Conservation (phyloP, 352 stramenopile genomes). For the Phytophthora pseudosyringae region DNA sequence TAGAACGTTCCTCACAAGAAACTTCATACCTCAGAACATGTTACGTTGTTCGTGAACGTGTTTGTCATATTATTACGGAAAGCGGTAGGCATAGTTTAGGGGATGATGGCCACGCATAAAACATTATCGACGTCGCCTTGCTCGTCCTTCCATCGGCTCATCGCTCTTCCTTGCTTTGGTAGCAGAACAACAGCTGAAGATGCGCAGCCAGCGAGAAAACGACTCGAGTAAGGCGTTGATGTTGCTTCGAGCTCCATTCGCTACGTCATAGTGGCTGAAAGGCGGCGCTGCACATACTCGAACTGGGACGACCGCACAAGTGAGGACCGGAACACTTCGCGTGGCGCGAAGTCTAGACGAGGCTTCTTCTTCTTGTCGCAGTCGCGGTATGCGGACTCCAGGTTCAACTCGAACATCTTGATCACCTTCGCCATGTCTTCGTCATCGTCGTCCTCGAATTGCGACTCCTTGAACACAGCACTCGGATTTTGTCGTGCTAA, state of each 20-base stretch:
- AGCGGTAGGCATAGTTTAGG: conserved; percentile 36
- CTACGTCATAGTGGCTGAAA: conserved; percentile 42
- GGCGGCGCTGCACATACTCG: conserved; percentile 35
- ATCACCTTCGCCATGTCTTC: conserved; percentile 79
- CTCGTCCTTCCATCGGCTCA: not conserved
- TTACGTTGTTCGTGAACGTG: conserved; percentile 12
- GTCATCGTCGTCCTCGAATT: conserved; percentile 85
- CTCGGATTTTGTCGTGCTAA: conserved; percentile 75
- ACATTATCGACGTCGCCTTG: conserved; percentile 19
- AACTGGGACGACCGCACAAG: conserved; percentile 39
- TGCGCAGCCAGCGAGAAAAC: conserved; percentile 7
- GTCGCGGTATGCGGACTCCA: conserved; percentile 77
- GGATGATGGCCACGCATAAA: conserved; percentile 26
- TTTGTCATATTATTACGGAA: conserved; percentile 42
- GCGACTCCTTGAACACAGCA: conserved; percentile 80
- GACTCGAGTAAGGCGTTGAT: conserved; percentile 9
- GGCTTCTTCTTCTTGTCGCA: conserved; percentile 66
- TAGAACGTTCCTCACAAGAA: conserved; percentile 24
- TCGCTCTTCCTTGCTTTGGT: not conserved
- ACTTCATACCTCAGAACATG: not conserved
- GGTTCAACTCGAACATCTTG: conserved; percentile 76
- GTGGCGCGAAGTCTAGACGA: conserved; percentile 69
- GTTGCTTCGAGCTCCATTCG: conserved; percentile 7
- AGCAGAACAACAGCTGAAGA: not conserved
- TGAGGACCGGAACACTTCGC: conserved; percentile 78